phyloP scores from a whole-genome alignment of 2,329 filamentous ascomycete genomes.

The Colletotrichum camelliae region DNA sequence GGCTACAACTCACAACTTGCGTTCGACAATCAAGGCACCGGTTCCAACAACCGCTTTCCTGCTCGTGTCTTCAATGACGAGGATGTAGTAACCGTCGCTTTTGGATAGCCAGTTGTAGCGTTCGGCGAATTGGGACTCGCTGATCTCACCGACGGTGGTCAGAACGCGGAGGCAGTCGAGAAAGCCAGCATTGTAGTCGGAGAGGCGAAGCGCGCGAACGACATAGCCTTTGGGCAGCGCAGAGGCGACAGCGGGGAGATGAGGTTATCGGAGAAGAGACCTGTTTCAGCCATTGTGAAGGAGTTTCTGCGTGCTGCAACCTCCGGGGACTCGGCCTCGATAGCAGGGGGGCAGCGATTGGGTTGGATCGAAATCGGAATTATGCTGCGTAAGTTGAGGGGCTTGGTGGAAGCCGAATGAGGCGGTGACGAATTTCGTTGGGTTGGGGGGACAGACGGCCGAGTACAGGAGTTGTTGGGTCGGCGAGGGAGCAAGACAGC shows the following conservation, averaged over 20 bases:
- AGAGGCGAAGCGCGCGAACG: constrained; percentile 78
- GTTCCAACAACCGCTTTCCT: constrained; percentile 79
- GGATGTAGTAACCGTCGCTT: constrained; percentile 81
- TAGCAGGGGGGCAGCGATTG: not conserved
- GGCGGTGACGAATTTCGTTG: constrained; percentile 14
- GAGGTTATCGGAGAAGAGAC: constrained; percentile 79
- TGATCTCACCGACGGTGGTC: constrained; percentile 90
- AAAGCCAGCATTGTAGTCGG: constrained; percentile 83
- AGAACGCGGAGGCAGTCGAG: constrained; percentile 90
- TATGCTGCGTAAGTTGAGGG: not conserved
- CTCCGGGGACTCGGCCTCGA: not conserved
- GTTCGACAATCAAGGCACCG: constrained; percentile 88
- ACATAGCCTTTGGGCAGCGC: constrained; percentile 82
- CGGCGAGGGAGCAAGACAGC: not conserved
- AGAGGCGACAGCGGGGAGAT: constrained; percentile 76
- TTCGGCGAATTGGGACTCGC: constrained; percentile 74
- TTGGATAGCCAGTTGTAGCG: constrained; percentile 83
- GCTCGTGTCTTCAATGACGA: constrained; percentile 80
- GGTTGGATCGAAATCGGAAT: not conserved
- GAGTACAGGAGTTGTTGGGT: not conserved
- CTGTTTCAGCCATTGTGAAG: constrained; percentile 43
- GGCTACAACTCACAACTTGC: constrained; percentile 77
- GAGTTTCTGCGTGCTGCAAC: not conserved
- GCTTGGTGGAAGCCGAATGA: not conserved
- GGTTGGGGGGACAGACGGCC: not conserved